Evolutionary conservation across 192 early-diverging fungal species (phyloP).

Genomic region (Gryganskiella cystojenkinii): DNA sequence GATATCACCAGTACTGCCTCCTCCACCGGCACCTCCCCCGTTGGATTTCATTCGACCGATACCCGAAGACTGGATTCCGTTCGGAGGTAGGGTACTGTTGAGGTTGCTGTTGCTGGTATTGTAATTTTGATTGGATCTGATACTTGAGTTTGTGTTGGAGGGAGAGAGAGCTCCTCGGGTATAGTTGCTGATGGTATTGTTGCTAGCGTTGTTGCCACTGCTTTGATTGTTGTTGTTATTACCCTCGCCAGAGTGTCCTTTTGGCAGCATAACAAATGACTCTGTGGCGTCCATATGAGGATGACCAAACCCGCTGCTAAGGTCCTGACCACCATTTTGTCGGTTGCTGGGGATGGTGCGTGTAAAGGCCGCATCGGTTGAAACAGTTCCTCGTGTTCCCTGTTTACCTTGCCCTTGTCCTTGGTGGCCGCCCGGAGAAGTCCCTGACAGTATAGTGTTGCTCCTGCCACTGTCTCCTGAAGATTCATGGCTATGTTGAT

Average conservation of each 20-base stretch:
- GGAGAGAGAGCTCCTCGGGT: too few relatives aligned
- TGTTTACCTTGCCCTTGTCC: constrained; percentile 1
- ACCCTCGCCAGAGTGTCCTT: constrained; percentile 14
- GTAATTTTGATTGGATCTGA: not conserved
- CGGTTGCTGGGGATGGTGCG: constrained; percentile 25
- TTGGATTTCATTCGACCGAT: constrained; percentile 14
- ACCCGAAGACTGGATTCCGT: too few relatives aligned
- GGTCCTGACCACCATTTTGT: not conserved
- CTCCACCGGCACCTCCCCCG: constrained; percentile 11
- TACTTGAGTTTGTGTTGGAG: not conserved
- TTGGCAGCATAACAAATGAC: constrained; percentile 48
- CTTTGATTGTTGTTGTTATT: not conserved
- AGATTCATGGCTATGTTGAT: constrained; percentile 33
- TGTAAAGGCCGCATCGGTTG: constrained; percentile 28
- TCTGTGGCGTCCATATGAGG: constrained; percentile 32
- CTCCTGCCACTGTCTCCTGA: constrained; percentile 16
- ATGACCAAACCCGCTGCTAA: not conserved
- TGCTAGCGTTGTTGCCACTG: not conserved
- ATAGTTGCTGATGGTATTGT: not conserved
- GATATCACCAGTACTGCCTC: constrained; percentile 19
- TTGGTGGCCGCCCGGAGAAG: not conserved
- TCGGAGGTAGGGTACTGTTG: too few relatives aligned
- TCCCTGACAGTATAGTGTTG: not conserved
- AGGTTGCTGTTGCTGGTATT: too few relatives aligned
- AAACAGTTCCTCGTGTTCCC: constrained; percentile 1